These are phyloP conservation scores for Coemansia sp. DNA, from an alignment of 192 early-diverging fungal species.

Conservation along the genomic window DNA sequence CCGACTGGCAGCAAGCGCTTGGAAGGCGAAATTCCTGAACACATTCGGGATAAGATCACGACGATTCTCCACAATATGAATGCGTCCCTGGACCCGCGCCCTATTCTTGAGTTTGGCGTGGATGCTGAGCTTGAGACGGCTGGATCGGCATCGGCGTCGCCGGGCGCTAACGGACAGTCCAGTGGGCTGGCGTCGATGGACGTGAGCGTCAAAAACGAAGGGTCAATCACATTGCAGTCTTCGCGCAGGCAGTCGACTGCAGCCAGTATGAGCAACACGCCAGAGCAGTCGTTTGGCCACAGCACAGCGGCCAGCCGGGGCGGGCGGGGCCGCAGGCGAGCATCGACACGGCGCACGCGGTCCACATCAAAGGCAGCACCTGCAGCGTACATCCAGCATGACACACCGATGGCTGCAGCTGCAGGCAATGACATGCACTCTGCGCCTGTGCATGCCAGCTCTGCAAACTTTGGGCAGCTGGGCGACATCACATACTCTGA, in stretches of 20 bases:
- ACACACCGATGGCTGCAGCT: neutral
- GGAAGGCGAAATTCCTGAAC: constrained; percentile 43
- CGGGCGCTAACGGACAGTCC: neutral
- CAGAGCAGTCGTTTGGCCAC: neutral
- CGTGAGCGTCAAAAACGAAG: neutral
- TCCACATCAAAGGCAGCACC: neutral
- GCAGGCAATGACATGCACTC: constrained; percentile 33
- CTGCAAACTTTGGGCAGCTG: constrained; percentile 13
- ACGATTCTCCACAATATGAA: constrained; percentile 24
- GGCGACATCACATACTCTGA: constrained; percentile 1
- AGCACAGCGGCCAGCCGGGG: neutral
- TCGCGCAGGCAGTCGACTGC: constrained; percentile 18
- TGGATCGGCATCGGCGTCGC: neutral
- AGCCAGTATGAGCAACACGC: neutral
- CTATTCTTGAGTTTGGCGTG: constrained; percentile 24
- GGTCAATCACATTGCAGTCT: neutral
- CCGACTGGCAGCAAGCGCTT: constrained; percentile 49
- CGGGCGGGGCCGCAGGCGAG: constrained; percentile 5
- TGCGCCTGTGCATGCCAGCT: constrained; percentile 18
- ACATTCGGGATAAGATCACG: constrained; percentile 42
- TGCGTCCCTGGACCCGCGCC: constrained; percentile 48
- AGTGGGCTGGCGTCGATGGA: neutral
- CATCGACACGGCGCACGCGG: constrained; percentile 12
- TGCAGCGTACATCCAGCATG: neutral
- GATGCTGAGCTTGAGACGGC: constrained; percentile 12